phyloP scores from a whole-genome alignment of 1,284 basidiomycete genomes.

The Sporisorium exsertum region DNA sequence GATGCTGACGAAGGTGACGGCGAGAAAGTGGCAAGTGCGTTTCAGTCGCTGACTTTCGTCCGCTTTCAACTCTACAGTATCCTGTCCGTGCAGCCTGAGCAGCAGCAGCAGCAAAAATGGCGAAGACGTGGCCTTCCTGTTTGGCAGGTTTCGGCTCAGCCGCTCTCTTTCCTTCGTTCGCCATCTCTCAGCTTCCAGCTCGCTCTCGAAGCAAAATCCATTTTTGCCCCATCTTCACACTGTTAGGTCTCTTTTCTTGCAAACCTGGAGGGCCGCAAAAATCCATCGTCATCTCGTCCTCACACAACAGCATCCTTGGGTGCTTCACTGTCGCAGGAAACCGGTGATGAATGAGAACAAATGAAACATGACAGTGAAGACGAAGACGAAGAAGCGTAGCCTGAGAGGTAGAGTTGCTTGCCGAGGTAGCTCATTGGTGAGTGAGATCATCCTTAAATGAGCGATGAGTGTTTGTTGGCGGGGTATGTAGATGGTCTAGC shows the following conservation, averaged over 20 bases:
- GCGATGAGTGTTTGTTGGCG: neutral
- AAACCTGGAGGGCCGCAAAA: neutral
- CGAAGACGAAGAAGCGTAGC: neutral
- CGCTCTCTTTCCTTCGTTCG: constrained; percentile 29
- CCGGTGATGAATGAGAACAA: neutral
- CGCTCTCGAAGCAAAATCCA: constrained; percentile 8
- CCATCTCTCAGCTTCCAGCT: constrained; percentile 44
- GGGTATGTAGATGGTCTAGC: neutral
- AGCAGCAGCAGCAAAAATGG: too few relatives aligned
- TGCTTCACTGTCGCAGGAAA: neutral
- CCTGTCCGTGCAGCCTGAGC: neutral
- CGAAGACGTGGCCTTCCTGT: constrained; percentile 5
- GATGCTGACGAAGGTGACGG: neutral
- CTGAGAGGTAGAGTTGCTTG: neutral
- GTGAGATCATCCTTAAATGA: constrained; percentile 4
- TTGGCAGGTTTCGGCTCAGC: neutral
- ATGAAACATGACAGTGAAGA: constrained; percentile 2
- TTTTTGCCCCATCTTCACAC: neutral
- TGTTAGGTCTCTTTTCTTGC: neutral
- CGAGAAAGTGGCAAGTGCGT: constrained; percentile 6
- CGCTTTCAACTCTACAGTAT: constrained; percentile 5
- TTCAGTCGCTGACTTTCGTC: neutral
- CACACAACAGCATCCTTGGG: neutral
- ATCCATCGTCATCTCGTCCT: neutral
- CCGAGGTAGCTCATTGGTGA: neutral